Evolutionary conservation across 257 asterid species (phyloP), one percentile per base, ranked within the genome.

Genomic region (Forsythia viridissima): DNA sequence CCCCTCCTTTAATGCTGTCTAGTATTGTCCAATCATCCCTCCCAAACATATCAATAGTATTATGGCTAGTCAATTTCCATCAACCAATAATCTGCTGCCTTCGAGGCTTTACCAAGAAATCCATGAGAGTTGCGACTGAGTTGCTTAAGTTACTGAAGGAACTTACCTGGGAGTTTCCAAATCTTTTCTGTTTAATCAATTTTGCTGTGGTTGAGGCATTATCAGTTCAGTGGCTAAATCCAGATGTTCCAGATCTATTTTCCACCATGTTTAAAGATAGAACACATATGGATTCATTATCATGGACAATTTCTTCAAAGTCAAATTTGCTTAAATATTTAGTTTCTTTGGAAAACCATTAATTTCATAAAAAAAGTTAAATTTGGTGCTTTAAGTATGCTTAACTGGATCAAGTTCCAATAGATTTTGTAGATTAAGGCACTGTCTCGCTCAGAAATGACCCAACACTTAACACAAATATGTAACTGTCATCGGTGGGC

Each of bases 371-470:
- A 13, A 46, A 15, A 4, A 48, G 34, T 48, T 48, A 13, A 48
- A 12, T 48, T 48, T 48, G 57, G 57, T 13, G n/a, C 57, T 48
- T 48, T 12, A 48, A 13, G 12, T 1, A 48, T 3, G 15, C n/a
- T 48, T 48, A 48, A 13, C 57, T 48, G 15, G 20, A n/a, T 0
- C 13, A 72, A 24, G 21, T 2, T 20, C 37, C 39, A 39, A 38
- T n/a, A 36, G 42, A 57, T 18, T 39, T 74, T 2, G 4, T 38
- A 63, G 40, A 5, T 24, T 37, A 0, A 6, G 30, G 51, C 15
- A 73, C 71, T 74, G 43, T 44, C 65, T 20, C 41, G 71, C 74
- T 48, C 59, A 48, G 20, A 48, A 48, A 48, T 48, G 59, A 48
- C 20, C 13, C 55, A 13, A 48, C 7, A 15, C 20, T 48, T 13